phyloP scores from a whole-genome alignment of 2,329 filamentous ascomycete genomes.

The Calycina herbarum region DNA sequence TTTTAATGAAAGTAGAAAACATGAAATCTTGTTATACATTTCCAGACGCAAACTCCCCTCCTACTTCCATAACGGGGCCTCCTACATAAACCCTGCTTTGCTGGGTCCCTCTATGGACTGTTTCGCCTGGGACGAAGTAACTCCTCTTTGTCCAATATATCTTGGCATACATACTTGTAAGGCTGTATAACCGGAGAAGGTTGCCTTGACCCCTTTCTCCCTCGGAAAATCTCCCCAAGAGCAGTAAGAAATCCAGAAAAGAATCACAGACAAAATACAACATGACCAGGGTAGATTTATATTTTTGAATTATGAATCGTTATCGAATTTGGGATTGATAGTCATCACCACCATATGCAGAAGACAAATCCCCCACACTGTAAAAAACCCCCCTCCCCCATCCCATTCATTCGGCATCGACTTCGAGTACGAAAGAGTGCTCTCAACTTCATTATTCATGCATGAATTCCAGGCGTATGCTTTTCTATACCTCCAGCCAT shows the following conservation, averaged over 20 bases:
- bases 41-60: too few relatives aligned
- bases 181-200: not conserved
- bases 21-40: too few relatives aligned
- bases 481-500: conserved; percentile 29
- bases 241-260: not conserved
- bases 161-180: not conserved
- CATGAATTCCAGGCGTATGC: conserved; percentile 20
- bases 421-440: not conserved
- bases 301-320: conserved; percentile 19
- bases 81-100: too few relatives aligned
- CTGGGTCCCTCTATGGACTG: too few relatives aligned
- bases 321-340: conserved; percentile 9
- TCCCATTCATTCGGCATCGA: not conserved
- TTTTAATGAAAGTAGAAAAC: too few relatives aligned
- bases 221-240: conserved; percentile 29
- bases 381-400: not conserved
- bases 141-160: too few relatives aligned
- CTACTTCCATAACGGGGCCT: too few relatives aligned
- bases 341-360: conserved; percentile 21
- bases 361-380: conserved; percentile 19
- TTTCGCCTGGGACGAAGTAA: too few relatives aligned
- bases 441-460: conserved; percentile 23
- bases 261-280: not conserved
- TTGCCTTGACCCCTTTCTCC: conserved; percentile 38
- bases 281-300: not conserved